A percentile compares a stretch with the other conserved stretches of the same genome.
Conservation (phyloP, 345 rosid genomes). For the Cardamine resedifolia region DNA sequence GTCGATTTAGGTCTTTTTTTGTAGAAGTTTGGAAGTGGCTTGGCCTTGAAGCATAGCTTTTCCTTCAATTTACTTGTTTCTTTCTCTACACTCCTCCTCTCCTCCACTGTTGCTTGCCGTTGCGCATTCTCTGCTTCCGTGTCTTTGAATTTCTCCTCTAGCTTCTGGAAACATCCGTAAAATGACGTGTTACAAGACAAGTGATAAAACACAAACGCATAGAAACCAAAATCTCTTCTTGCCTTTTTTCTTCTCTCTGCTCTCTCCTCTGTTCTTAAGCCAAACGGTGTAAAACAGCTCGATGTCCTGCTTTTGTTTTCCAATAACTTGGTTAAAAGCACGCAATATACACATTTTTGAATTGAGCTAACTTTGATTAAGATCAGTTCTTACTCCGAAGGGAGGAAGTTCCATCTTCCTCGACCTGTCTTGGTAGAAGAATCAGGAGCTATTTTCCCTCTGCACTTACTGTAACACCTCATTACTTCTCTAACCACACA, state of each 20-base stretch:
- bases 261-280: conserved; percentile 76
- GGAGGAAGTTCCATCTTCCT: conserved; percentile 65
- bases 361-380: conserved; percentile 14
- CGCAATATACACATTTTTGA: conserved; percentile 48
- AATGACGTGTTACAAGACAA: neutral
- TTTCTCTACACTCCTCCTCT: conserved; percentile 68
- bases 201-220: neutral
- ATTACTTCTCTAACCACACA: conserved; percentile 26
- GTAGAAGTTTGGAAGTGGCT: conserved; percentile 88
- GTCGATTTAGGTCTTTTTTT: conserved; percentile 48
- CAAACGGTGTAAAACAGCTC: conserved; percentile 63
- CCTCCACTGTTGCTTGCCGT: conserved; percentile 17
- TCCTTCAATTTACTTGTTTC: conserved; percentile 61
- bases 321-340: conserved; percentile 17
- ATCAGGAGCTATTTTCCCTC: conserved; percentile 46
- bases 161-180: conserved; percentile 44
- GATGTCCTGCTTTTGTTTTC: conserved; percentile 54
- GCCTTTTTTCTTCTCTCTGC: conserved; percentile 81
- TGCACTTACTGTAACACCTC: conserved; percentile 41
- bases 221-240: conserved; percentile 25
- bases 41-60: conserved; percentile 88
- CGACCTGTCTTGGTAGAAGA: conserved; percentile 56
- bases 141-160: conserved; percentile 77
- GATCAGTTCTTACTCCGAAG: conserved; percentile 61
- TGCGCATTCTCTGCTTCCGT: conserved; percentile 13